Evolutionary conservation across 1,284 basidiomycete genomes (phyloP), one percentile per base, ranked within the genome.

Genomic region (Stygiomarasmius scandens): DNA sequence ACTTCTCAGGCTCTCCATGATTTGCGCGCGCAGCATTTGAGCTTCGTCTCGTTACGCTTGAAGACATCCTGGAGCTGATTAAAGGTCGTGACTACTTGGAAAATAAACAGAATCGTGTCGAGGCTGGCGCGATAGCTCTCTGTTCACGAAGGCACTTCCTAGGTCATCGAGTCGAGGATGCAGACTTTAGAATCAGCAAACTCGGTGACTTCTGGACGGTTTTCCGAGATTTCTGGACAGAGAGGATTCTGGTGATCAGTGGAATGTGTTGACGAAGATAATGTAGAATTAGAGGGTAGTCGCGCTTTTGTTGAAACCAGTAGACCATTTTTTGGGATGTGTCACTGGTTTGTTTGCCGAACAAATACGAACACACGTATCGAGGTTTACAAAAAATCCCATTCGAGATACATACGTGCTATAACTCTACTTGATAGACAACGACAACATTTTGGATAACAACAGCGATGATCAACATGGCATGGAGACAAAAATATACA

Each of bases 211-310:
- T 36, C 25, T 34, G 23, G 44, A 46, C 27, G 43, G 43, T 54
- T 54, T 54, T 54, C 12, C 24, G 44, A 46, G 52, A 54, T 63
- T 61, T 56, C 61, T 63, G 56, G 60, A 59, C 49, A 36, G 22
- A 3, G 45, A 32, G 36, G 32, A 48, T 49, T 46, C 38, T 49
- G 25, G 52, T 4, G 11, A n/a, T 14, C 23, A 22, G 20, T 14
- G 11, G 58, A 47, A 19, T 19, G 44, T n/a, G 16, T 24, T 50
- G 48, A 56, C 45, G 44, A 51, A 41, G 34, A 58, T n/a, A 27
- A 49, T 54, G 53, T 38, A 44, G 5, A 47, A 43, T 48, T 45
- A 49, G 50, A 25, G 19, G 41, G 22, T n/a, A 56, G 12, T 46
- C n/a, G 36, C n/a, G 44, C 29, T 23, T 45, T 44, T 49, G 52